Evolutionary conservation across 2,329 filamentous ascomycete species (phyloP).

Genomic region (Diaporthe aspalathi): DNA sequence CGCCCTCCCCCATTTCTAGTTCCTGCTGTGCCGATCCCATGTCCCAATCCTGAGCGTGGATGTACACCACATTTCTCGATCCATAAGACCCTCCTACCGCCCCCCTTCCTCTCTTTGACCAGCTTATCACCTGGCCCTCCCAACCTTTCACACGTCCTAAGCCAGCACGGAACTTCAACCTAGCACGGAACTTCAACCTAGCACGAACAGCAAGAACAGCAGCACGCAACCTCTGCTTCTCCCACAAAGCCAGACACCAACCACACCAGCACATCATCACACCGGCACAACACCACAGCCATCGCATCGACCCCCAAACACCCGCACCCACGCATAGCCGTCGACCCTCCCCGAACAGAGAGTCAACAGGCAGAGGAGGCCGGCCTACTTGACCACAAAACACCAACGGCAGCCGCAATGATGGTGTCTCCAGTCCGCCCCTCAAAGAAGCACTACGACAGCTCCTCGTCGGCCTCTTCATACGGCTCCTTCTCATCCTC

Average conservation of each 20-base stretch:
- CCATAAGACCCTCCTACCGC: constrained; percentile 37
- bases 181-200: background rate
- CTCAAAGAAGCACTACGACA: constrained; percentile 51
- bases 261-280: background rate
- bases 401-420: constrained; percentile 36
- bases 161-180: no score
- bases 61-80: constrained; percentile 37
- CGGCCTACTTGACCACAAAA: background rate
- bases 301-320: background rate
- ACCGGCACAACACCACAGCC: no score
- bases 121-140: background rate
- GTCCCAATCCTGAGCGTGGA: constrained; percentile 29
- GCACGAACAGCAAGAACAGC: background rate
- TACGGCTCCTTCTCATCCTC: constrained; percentile 47
- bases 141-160: background rate
- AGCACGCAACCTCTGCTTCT: background rate
- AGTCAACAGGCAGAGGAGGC: constrained; percentile 12
- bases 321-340: background rate
- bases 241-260: background rate
- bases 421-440: constrained; percentile 51
- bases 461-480: constrained; percentile 53
- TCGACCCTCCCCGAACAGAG: background rate
- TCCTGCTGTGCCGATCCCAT: constrained; percentile 36
- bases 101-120: constrained; percentile 33
- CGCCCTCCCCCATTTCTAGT: constrained; percentile 23